Evolutionary conservation across 192 early-diverging fungal species (phyloP), one percentile per base, ranked within the genome.

Genomic region (Dissophora globulifera): DNA sequence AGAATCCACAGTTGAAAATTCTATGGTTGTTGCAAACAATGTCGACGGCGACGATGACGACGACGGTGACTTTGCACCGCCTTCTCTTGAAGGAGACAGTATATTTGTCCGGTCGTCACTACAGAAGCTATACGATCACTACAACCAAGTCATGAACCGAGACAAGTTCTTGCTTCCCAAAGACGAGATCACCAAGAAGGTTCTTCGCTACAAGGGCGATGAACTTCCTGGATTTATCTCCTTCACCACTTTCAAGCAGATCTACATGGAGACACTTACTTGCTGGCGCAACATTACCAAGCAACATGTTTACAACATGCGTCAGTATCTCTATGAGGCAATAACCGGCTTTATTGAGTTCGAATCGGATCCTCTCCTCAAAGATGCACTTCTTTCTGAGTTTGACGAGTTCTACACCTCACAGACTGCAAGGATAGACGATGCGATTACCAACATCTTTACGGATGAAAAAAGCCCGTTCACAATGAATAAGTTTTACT

Each of bases 401-500:
- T n/a, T n/a, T n/a, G n/a, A n/a, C n/a, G n/a, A n/a, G n/a, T n/a
- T n/a, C n/a, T n/a, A n/a, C n/a, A n/a, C n/a, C n/a, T n/a, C n/a
- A n/a, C n/a, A n/a, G n/a, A n/a, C n/a, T n/a, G n/a, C n/a, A n/a
- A n/a, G n/a, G n/a, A n/a, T n/a, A n/a, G n/a, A n/a, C n/a, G n/a
- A n/a, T n/a, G n/a, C n/a, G n/a, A n/a, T n/a, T n/a, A n/a, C n/a
- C n/a, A n/a, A 40, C 16, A 64, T 64, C 48, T 74, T 64, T 15
- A 54, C 17, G 3, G 69, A 74, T 32, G 69, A 74, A 32, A 1
- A 49, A 29, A 59, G 27, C 19, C 69, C 69, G 11, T 74, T 74
- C 23, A 74, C 69, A 0, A 53, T 74, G 69, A 74, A 74, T 42
- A 74, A 64, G 31, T 74, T 58, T 23, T 74, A 64, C 13, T 64